Conservation (phyloP, 352 stramenopile species). For the Phytophthora europaea region DNA sequence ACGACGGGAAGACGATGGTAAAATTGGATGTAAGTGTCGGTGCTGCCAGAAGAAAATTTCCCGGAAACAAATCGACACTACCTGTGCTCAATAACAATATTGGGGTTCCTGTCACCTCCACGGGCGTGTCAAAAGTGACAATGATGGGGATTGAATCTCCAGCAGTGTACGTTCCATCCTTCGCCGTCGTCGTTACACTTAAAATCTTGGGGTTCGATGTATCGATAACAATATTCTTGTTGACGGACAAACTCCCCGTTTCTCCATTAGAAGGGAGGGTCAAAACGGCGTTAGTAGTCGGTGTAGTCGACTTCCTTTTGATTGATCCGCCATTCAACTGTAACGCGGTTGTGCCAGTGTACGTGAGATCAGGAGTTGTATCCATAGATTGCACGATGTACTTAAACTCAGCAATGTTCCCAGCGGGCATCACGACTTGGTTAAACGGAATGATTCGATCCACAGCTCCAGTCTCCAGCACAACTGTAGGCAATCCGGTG, state of each 20-base stretch:
- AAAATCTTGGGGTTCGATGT: constrained; percentile 62
- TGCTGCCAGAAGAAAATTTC: constrained; percentile 54
- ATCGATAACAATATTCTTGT: constrained; percentile 82
- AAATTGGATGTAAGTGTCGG: constrained; percentile 34
- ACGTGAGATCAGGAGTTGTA: constrained; percentile 74
- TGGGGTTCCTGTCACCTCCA: constrained; percentile 65
- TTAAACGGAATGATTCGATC: constrained; percentile 70
- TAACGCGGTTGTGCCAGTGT: constrained; percentile 55
- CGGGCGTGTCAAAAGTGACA: constrained; percentile 65
- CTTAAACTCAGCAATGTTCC: constrained; percentile 66
- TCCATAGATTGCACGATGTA: constrained; percentile 84
- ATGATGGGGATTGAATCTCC: constrained; percentile 69
- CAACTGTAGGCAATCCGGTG: constrained; percentile 61
- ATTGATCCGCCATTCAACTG: constrained; percentile 71
- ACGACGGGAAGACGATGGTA: constrained; percentile 60
- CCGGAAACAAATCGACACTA: constrained; percentile 66
- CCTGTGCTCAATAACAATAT: constrained; percentile 59
- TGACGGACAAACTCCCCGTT: constrained; percentile 68
- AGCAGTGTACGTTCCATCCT: constrained; percentile 64
- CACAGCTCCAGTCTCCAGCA: constrained; percentile 72
- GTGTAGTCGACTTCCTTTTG: constrained; percentile 57
- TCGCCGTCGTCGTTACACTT: constrained; percentile 43
- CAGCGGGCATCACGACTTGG: constrained; percentile 48
- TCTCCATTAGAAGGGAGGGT: constrained; percentile 65
- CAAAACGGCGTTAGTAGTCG: constrained; percentile 59